Evolutionary conservation across 805 yeast species (phyloP).

Genomic region (Komagataella pseudopastoris): DNA sequence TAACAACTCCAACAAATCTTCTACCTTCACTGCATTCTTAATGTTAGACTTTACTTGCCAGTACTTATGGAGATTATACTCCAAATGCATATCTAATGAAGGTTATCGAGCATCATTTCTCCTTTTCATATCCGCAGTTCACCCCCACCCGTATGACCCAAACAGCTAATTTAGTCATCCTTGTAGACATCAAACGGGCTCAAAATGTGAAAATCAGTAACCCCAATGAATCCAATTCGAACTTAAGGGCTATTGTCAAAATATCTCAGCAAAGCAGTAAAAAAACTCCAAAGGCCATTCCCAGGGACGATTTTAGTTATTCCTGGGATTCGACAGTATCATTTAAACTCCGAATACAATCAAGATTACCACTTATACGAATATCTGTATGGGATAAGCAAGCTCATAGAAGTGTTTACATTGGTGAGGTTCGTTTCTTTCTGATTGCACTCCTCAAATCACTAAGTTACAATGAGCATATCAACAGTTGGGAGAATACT

Average conservation of each 20-base stretch:
- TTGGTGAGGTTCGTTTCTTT: conserved; percentile 16
- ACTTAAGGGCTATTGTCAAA: background rate
- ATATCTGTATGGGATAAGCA: conserved; percentile 9
- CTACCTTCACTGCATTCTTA: too few species aligned
- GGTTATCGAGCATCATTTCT: background rate
- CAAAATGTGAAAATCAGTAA: background rate
- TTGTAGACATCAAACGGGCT: background rate
- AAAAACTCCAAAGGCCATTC: background rate
- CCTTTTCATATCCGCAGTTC: background rate
- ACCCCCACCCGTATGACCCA: background rate
- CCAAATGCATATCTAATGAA: background rate
- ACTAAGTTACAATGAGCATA: conserved; percentile 1
- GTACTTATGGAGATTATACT: too few species aligned
- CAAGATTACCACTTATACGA: background rate
- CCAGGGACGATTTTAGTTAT: background rate
- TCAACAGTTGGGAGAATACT: conserved; percentile 5
- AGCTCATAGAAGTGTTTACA: conserved; percentile 9
- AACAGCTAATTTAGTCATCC: background rate
- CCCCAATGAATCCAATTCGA: background rate
- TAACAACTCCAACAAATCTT: too few species aligned
- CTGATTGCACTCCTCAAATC: conserved; percentile 10
- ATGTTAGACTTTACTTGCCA: background rate
- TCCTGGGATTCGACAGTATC: background rate
- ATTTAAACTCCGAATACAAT: background rate
- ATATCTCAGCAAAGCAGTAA: background rate